Conservation (phyloP, 2,329 filamentous ascomycete species). For the Xylariaceae sp. region DNA sequence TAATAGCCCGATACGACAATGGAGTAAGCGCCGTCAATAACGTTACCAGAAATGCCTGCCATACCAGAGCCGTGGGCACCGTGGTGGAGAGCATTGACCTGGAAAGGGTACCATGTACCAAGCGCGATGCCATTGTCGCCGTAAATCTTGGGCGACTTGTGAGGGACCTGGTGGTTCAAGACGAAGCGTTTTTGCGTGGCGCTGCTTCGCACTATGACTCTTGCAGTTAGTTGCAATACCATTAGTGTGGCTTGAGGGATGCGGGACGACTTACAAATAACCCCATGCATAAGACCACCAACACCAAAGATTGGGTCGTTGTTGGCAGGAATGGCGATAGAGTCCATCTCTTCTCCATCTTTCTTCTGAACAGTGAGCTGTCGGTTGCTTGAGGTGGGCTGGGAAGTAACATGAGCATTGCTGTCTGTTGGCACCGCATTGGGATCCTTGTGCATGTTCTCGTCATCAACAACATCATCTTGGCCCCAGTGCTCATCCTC, state of each 20-base stretch:
- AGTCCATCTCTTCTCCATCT: too few relatives aligned
- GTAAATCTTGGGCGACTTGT: conserved; percentile 17
- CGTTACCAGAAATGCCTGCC: conserved; percentile 24
- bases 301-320: conserved; percentile 23
- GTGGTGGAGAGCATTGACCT: conserved; percentile 25
- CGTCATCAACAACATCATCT: conserved; percentile 14
- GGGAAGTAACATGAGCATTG: neutral
- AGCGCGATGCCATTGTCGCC: conserved; percentile 25
- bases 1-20: conserved; percentile 22
- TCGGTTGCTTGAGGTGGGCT: neutral
- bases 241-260: too few relatives aligned
- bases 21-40: conserved; percentile 22
- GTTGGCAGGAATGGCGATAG: neutral
- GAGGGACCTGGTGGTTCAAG: conserved; percentile 17
- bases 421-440: neutral
- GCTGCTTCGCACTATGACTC: conserved; percentile 13
- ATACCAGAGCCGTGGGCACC: conserved; percentile 25
- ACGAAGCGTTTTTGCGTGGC: conserved; percentile 15
- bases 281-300: conserved; percentile 25
- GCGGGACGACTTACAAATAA: too few relatives aligned
- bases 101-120: conserved; percentile 26
- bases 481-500: conserved; percentile 24
- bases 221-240: too few relatives aligned
- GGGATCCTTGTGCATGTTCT: neutral
- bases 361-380: neutral